Conservation (phyloP, 805 yeast species). For the Cyberlindnera galapagoensis region DNA sequence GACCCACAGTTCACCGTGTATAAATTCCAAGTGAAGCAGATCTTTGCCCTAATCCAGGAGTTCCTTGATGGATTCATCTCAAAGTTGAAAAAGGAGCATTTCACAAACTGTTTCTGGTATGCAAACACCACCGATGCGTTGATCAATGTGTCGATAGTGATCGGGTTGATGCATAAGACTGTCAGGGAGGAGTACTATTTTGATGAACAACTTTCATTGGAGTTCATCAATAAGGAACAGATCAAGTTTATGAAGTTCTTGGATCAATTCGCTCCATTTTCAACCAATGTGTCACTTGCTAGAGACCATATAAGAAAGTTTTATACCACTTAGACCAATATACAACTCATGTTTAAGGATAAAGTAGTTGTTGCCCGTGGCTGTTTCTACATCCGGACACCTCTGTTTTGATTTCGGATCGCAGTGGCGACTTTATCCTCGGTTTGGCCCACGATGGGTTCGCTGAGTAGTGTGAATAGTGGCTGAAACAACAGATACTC, state of each 20-base stretch:
- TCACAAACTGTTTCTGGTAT: constrained; percentile 12
- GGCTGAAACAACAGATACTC: no score
- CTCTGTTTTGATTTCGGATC: neutral
- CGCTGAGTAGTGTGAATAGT: no score
- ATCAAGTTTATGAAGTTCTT: constrained; percentile 4
- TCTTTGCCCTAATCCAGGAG: constrained; percentile 10
- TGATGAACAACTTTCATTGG: constrained; percentile 14
- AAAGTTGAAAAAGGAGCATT: constrained; percentile 16
- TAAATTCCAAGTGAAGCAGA: constrained; percentile 14
- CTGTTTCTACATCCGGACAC: constrained; percentile 11
- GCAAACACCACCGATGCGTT: constrained; percentile 11
- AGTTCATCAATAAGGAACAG: constrained; percentile 1
- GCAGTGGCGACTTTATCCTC: neutral
- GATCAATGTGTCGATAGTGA: constrained; percentile 19
- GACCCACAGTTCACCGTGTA: constrained; percentile 10
- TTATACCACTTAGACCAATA: neutral
- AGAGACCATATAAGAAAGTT: constrained; percentile 5
- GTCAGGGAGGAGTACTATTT: constrained; percentile 12
- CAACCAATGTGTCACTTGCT: constrained; percentile 1
- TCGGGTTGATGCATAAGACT: constrained; percentile 15
- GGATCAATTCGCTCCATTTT: neutral
- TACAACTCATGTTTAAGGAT: no score
- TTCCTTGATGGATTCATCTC: constrained; percentile 17
- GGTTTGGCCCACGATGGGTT: no score
- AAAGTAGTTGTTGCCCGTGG: no score